Conservation (phyloP, 73 alveolate genomes). For the Uronychia setigera region DNA sequence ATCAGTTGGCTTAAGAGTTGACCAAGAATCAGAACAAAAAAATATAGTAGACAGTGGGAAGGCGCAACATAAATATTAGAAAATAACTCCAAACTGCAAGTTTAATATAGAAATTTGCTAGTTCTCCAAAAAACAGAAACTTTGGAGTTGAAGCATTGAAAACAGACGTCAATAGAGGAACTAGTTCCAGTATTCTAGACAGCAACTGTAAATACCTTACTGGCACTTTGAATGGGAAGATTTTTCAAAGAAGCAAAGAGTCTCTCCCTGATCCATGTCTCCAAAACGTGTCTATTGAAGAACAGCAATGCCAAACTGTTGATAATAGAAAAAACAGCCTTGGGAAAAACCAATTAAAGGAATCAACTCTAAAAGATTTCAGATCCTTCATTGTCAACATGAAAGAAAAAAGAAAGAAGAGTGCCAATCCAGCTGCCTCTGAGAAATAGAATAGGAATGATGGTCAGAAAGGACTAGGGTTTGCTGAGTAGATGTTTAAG, state of each 20-base stretch:
- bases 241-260: too few relatives aligned
- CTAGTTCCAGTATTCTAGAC: background rate
- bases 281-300: too few relatives aligned
- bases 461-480: too few relatives aligned
- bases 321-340: background rate
- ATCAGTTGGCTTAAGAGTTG: background rate
- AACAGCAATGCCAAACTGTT: background rate
- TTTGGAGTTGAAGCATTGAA: background rate
- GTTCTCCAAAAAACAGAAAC: background rate
- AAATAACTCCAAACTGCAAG: background rate
- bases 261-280: too few relatives aligned
- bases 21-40: background rate
- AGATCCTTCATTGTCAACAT: background rate
- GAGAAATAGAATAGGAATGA: too few relatives aligned
- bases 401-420: background rate
- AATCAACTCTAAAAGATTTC: background rate
- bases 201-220: background rate
- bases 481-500: background rate
- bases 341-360: background rate
- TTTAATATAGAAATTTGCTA: background rate
- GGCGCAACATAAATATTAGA: background rate
- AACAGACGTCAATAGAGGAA: background rate
- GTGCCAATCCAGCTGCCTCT: background rate
- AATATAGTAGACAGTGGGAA: background rate
- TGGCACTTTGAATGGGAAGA: background rate